phyloP scores from a whole-genome alignment of 331 rosid genomes.

The Saraca asoca region DNA sequence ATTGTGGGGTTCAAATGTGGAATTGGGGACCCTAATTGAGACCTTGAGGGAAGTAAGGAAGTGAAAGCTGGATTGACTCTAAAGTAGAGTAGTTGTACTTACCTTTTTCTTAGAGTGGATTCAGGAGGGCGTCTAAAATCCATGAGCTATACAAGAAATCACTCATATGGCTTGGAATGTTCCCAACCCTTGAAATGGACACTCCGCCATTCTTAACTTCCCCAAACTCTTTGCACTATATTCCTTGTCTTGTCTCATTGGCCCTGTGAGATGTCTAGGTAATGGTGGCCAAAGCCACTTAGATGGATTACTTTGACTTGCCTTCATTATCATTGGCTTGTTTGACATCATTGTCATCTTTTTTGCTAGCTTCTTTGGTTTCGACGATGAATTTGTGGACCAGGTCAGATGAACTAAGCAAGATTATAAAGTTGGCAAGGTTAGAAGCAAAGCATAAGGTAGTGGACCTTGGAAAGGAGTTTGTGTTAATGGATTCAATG shows the following conservation, averaged over 20 bases:
- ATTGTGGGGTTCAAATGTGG: slow-evolving; percentile 88
- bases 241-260: slow-evolving; percentile 77
- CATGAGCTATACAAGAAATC: slow-evolving; percentile 93
- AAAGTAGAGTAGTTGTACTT: too few species aligned
- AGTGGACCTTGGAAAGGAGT: slow-evolving; percentile 47
- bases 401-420: slow-evolving; percentile 58
- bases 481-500: slow-evolving; percentile 61
- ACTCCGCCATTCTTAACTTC: slow-evolving; percentile 83
- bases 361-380: slow-evolving; percentile 35
- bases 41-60: too few species aligned
- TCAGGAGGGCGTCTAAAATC: slow-evolving; percentile 98
- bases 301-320: slow-evolving; percentile 45
- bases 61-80: too few species aligned
- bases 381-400: slow-evolving; percentile 43
- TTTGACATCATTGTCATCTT: slow-evolving; percentile 20
- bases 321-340: background rate
- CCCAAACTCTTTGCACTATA: slow-evolving; percentile 61
- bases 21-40: slow-evolving; percentile 99
- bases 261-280: slow-evolving; percentile 85
- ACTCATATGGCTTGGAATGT: too few species aligned
- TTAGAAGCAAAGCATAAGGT: slow-evolving; percentile 50
- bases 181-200: slow-evolving; percentile 96
- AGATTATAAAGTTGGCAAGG: slow-evolving; percentile 63
- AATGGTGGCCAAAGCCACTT: slow-evolving; percentile 83
- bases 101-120: too few species aligned